Base-by-base conservation (phyloP, 352 stramenopile species). In the Phytopythium aichiense region DNA sequence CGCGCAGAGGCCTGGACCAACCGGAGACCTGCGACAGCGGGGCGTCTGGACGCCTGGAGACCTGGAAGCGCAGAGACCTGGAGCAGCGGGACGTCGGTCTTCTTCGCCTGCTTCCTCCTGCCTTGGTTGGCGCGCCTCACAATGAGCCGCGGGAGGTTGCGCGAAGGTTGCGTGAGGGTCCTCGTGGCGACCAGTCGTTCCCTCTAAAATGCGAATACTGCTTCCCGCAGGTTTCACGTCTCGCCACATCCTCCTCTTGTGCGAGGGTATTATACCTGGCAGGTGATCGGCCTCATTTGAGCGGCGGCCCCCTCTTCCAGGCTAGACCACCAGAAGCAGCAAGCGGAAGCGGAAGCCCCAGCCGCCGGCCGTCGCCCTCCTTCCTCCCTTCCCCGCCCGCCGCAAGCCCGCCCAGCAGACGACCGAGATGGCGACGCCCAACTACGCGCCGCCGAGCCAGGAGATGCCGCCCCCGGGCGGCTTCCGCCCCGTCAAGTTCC, bases 381-480 rank as follows among this genome's bases (percentile, higher is more conserved):
- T 22, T 23, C 22, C 45, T 52, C 45, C 22, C 45, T 20, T 7
- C 23, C 45, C 45, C 45, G 43, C 20, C 43, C 12, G 35, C 35
- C 35, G 7, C 33, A 1, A 2, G 33, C 33, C 33, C 33, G 35
- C 35, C 35, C 35, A 15, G 22, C 45, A 12, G 45, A 31, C 22
- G 11, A 52, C 22, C 45, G 43, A 23, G 43, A 94, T 94, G 86
- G 84, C 86, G 65, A 94, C 86, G 73, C 86, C 86, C 60, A 79
- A 94, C 73, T 93, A 85, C 73, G 68, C 75, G 40, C 48, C 70
- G 43, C 71, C 84, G 30, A 90, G 82, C 67, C 86, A 94, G 75
- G 86, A 94, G 68, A 93, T 94, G 86, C 86, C 86, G 50, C 86
- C 86, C 11, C 66, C 76, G 53, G 84, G 84, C 56, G 86, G 86